Evolutionary conservation across 306 rosid genomes (phyloP), one percentile per base, ranked within the genome.

Genomic region (Quercus variabilis): DNA sequence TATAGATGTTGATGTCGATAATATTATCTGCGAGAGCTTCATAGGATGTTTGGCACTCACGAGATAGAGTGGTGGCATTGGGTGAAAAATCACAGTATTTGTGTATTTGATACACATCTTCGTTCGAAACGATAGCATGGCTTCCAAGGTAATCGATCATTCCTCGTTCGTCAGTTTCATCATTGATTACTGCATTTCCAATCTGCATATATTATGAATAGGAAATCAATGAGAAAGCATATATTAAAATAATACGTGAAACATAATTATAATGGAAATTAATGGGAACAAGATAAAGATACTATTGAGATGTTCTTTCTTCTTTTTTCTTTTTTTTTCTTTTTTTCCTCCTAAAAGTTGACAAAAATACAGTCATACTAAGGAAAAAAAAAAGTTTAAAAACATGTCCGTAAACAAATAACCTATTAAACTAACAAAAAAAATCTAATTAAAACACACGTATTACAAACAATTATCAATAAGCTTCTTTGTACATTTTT

Each of bases 171-270:
- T 93, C 97, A 18, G 93, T 91, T 55, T 84, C 88, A 4, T 90
- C 92, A 11, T 93, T 86, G 73, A 90, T 91, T 49, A 79, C 93
- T 81, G 97, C 90, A 41, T 93, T 93, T 19, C 98, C 97, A 69
- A 93, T 88, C 97, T 89, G 78, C 74, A 83, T 10, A 38, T 69
- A 49, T 49, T 49, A 10, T 46, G 12, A 5, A 38, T 5, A 25
- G 12, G 41, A 31, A 11, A 33, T 23, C 23, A 69, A 10, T 3
- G 33, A 3, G 17, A 71, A 38, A 17, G 35, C 63, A 49, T 11
- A 63, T 51, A n/a, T 62, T 30, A 1, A 26, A 33, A 56, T 38
- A 38, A 38, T 11, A 38, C 46, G 11, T 38, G 46, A 38, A 38
- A 38, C 46, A 38, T 38, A 38, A 38, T 38, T 38, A 38, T 38